Percentiles rank a stretch among this genome's conserved stretches.
phyloP scores from a whole-genome alignment of 2,329 filamentous ascomycete genomes.

The Penicillium palitans region DNA sequence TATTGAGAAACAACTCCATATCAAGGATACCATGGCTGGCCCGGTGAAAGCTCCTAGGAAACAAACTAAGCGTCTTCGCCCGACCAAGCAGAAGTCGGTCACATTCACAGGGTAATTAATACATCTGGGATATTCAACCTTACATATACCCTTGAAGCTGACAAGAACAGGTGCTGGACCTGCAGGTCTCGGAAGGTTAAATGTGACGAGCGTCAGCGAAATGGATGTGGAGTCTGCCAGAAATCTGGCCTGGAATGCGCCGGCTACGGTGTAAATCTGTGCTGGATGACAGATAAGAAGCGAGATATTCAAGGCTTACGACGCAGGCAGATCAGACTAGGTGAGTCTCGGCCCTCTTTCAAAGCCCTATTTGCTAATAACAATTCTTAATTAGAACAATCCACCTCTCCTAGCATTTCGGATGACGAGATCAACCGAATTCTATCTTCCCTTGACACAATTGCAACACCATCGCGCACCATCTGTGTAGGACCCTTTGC shows the following conservation, averaged over 20 bases:
- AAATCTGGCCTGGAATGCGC: constrained; percentile 9
- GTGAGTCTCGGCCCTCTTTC: background rate
- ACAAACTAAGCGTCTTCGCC: background rate
- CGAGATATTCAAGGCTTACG: background rate
- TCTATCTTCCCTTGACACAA: constrained; percentile 3
- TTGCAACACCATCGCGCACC: background rate
- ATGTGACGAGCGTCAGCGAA: constrained; percentile 14
- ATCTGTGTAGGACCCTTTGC: constrained; percentile 10
- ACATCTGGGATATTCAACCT: background rate
- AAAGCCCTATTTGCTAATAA: background rate
- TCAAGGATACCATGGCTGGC: background rate
- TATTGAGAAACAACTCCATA: background rate
- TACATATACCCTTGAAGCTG: background rate
- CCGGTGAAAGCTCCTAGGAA: background rate
- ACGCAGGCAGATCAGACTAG: constrained; percentile 6
- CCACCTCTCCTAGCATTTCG: constrained; percentile 1
- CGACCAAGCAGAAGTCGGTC: constrained; percentile 1
- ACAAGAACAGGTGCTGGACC: constrained; percentile 14
- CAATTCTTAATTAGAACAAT: background rate
- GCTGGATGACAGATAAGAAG: constrained; percentile 10
- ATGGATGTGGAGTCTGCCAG: constrained; percentile 15
- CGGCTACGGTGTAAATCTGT: constrained; percentile 12
- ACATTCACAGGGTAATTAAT: constrained; percentile 1
- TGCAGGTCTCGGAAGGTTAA: constrained; percentile 16
- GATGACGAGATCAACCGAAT: constrained; percentile 7